Percentiles rank a stretch among this genome's conserved stretches.
Evolutionary conservation across 176 grass and related monocot genomes (phyloP).

Genomic region (Bolboschoenus planiculmis): DNA sequence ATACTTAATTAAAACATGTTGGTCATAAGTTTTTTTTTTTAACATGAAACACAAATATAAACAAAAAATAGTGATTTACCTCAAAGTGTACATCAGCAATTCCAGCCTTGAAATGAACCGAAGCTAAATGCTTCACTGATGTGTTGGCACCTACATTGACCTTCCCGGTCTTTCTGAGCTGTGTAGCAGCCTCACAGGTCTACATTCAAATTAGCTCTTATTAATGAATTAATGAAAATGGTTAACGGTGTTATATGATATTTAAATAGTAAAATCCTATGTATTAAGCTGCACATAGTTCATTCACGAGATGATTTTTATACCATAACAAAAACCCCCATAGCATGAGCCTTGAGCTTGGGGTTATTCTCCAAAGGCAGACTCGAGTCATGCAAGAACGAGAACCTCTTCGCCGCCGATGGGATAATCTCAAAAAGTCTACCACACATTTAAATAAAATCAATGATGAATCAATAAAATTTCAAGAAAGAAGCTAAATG

Average conservation of each 20-base stretch:
- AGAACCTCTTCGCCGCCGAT: constrained; percentile 11
- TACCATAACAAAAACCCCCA: constrained; percentile 26
- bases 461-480: too few relatives aligned
- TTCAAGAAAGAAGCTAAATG: neutral
- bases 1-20: neutral
- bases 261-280: too few relatives aligned
- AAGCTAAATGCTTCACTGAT: constrained; percentile 3
- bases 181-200: constrained; percentile 25
- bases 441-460: too few relatives aligned
- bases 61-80: neutral
- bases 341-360: constrained; percentile 26
- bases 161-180: constrained; percentile 15
- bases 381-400: constrained; percentile 17
- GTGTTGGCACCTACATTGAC: neutral
- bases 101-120: constrained; percentile 18
- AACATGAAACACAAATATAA: neutral
- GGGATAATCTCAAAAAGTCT: constrained; percentile 27
- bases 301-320: too few relatives aligned
- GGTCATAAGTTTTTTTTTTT: neutral
- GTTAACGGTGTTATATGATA: neutral
- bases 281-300: neutral
- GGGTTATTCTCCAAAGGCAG: constrained; percentile 28
- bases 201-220: neutral
- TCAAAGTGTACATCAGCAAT: constrained; percentile 25
- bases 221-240: neutral